Conservation (phyloP, 331 rosid genomes). For the Pyrus hybrid region DNA sequence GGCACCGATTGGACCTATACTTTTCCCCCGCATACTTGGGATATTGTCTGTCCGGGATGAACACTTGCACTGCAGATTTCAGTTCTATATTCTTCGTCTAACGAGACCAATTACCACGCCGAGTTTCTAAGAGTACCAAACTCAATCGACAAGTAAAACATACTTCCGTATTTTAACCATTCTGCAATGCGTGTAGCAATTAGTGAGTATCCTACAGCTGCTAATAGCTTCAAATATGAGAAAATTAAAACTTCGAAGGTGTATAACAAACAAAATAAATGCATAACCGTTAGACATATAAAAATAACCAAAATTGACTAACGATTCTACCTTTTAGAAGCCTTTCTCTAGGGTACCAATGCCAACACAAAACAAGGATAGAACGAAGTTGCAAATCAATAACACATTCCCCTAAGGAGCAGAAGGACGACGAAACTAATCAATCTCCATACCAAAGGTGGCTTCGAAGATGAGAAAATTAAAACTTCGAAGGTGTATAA, state of each 20-base stretch:
- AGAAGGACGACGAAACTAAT: constrained; percentile 27
- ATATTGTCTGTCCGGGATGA: too few species aligned
- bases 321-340: background rate
- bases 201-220: background rate
- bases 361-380: constrained; percentile 3
- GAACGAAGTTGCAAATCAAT: background rate
- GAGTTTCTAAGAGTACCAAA: too few species aligned
- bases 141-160: background rate
- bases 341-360: background rate
- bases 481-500: background rate
- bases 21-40: background rate
- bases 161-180: background rate
- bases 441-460: constrained; percentile 51
- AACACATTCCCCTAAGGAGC: background rate
- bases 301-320: constrained; percentile 4
- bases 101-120: too few species aligned
- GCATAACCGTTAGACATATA: background rate
- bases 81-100: too few species aligned
- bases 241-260: background rate
- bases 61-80: too few species aligned
- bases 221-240: background rate
- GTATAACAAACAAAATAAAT: background rate
- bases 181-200: background rate
- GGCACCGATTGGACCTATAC: background rate
- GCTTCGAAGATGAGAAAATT: too few species aligned